Conservation (phyloP, 1,139 yeast species). For the Wickerhamomyces sp. region DNA sequence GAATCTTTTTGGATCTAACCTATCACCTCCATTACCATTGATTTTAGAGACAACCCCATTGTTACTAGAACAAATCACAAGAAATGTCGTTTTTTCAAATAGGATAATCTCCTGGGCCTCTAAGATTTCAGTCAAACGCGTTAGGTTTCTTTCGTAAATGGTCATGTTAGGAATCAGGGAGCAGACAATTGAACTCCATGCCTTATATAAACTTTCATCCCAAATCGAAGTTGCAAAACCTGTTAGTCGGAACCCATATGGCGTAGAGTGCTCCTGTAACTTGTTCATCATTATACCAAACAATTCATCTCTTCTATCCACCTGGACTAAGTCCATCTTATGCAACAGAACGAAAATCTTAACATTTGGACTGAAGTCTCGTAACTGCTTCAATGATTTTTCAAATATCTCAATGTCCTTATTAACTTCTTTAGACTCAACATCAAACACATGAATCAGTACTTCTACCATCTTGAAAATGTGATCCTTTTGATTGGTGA, state of each 20-base stretch:
- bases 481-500: conserved; percentile 81
- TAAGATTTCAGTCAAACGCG: conserved; percentile 67
- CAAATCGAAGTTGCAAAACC: conserved; percentile 96
- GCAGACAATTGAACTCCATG: conserved; percentile 96
- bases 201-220: conserved; percentile 95
- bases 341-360: conserved; percentile 88
- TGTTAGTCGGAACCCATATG: conserved; percentile 70
- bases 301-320: conserved; percentile 79
- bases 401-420: conserved; percentile 92
- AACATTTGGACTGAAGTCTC: conserved; percentile 85
- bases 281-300: conserved; percentile 81
- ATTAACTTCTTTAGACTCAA: conserved; percentile 85
- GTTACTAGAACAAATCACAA: conserved; percentile 80
- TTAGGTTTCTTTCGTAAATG: conserved; percentile 68
- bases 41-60: conserved; percentile 21
- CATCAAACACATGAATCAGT: conserved; percentile 94
- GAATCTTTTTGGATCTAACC: conserved; percentile 79
- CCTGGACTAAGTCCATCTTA: conserved; percentile 93
- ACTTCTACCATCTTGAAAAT: conserved; percentile 96
- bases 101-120: conserved; percentile 88
- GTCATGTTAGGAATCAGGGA: conserved; percentile 91
- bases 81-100: conserved; percentile 89
- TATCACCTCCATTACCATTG: conserved; percentile 8
- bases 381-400: conserved; percentile 74
- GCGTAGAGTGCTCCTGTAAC: conserved; percentile 69